These are phyloP conservation scores for Chrysopogon serrulatus DNA, from an alignment of 176 grass and related monocot genomes.

Conservation along the genomic window DNA sequence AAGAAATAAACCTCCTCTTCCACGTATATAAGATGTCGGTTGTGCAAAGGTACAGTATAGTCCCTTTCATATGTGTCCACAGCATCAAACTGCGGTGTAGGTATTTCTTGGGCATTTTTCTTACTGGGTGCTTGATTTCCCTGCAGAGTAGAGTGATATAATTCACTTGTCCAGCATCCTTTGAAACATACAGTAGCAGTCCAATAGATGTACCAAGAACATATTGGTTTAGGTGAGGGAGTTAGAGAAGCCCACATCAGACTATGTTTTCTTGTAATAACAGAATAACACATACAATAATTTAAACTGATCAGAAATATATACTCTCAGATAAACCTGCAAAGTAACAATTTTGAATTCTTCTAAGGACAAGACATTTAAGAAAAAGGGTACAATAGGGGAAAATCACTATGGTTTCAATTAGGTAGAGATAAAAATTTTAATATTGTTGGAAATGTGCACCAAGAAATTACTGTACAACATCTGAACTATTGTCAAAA, in stretches of 20 bases:
- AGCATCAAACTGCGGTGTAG: constrained; percentile 82
- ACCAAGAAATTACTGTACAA: neutral
- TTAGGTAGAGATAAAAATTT: neutral
- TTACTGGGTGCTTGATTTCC: constrained; percentile 54
- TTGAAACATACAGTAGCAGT: neutral
- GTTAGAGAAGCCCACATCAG: neutral
- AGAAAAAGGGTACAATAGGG: neutral
- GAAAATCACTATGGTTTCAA: neutral
- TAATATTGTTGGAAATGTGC: neutral
- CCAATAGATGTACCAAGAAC: neutral
- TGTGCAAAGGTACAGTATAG: constrained; percentile 90
- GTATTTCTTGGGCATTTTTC: constrained; percentile 89
- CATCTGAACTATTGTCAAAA: neutral
- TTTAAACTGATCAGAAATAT: neutral
- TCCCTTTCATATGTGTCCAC: constrained; percentile 98
- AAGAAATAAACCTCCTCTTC: constrained; percentile 85
- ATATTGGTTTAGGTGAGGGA: neutral
- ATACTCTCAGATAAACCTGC: neutral
- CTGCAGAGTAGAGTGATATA: constrained; percentile 37
- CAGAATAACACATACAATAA: neutral
- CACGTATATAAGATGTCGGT: constrained; percentile 82
- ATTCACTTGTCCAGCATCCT: neutral
- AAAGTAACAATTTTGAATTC: neutral
- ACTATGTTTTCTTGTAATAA: neutral
- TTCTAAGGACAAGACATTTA: neutral